phyloP scores from a whole-genome alignment of 2,329 filamentous ascomycete species.

The Volutella citrinella region DNA sequence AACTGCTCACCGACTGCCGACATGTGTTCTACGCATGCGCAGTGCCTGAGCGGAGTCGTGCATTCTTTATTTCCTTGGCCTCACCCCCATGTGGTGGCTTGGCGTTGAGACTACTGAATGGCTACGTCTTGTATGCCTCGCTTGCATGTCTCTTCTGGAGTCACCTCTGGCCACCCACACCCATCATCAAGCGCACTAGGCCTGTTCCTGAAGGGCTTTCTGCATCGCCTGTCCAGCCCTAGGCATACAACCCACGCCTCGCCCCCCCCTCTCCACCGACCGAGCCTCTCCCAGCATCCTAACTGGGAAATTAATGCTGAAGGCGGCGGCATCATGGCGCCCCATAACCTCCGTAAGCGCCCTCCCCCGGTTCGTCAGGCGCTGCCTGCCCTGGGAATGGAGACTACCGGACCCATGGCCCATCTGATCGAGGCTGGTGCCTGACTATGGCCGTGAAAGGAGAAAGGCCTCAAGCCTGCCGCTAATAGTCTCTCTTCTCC shows the following conservation, averaged over 20 bases:
- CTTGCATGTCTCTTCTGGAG: too few species aligned
- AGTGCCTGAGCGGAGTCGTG: too few species aligned
- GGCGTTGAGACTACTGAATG: too few species aligned
- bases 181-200: slow-evolving; percentile 19
- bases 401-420: slow-evolving; percentile 19
- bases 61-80: too few species aligned
- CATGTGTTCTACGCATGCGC: too few species aligned
- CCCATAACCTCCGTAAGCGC: slow-evolving; percentile 7
- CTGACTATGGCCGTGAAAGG: slow-evolving; percentile 1
- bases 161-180: slow-evolving; percentile 11
- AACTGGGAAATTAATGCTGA: slow-evolving; percentile 19
- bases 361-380: slow-evolving; percentile 4
- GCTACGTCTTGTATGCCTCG: too few species aligned
- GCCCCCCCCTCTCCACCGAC: slow-evolving; percentile 7
- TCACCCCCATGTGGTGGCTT: too few species aligned
- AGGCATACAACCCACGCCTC: too few species aligned
- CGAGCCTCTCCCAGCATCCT: slow-evolving; percentile 5
- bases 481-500: slow-evolving; percentile 6
- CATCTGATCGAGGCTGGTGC: slow-evolving; percentile 7
- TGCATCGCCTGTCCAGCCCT: too few species aligned
- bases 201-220: slow-evolving; percentile 36
- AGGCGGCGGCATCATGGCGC: slow-evolving; percentile 3
- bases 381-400: too few species aligned
- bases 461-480: slow-evolving; percentile 7
- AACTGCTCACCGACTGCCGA: too few species aligned